These are phyloP conservation scores for Fusarium odoratissimum DNA, from an alignment of 2,329 filamentous ascomycete species.

Conservation along the genomic window DNA sequence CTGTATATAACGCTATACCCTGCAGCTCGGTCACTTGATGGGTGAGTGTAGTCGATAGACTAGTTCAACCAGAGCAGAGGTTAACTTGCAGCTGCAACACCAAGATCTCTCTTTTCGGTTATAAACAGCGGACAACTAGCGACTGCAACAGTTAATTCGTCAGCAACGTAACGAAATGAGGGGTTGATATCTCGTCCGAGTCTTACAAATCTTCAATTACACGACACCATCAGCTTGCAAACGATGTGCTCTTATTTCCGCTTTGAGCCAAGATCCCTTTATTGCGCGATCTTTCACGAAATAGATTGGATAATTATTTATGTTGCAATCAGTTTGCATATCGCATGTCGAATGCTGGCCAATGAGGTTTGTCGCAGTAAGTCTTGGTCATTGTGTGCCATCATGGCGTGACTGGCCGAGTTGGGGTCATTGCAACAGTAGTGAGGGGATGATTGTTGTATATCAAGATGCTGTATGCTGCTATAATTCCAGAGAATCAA, in stretches of 20 bases:
- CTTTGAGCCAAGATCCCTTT: neutral
- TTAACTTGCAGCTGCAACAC: neutral
- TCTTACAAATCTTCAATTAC: constrained; percentile 14
- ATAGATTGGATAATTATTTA: neutral
- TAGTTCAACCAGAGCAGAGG: too few relatives aligned
- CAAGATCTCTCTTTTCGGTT: neutral
- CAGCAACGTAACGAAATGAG: neutral
- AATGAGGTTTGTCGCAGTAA: neutral
- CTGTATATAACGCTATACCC: fast-evolving
- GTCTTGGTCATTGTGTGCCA: constrained; percentile 5
- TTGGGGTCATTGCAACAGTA: neutral
- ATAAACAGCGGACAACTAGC: neutral
- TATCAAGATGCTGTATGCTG: neutral
- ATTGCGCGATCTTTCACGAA: neutral
- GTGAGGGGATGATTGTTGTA: neutral
- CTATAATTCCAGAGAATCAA: fast-evolving
- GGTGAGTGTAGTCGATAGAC: fast-evolving
- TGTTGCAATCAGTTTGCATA: constrained; percentile 33
- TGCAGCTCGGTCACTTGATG: neutral
- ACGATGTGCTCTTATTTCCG: neutral
- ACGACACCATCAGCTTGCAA: constrained; percentile 4
- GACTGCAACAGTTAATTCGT: neutral
- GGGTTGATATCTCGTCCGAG: neutral
- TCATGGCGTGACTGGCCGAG: constrained; percentile 20
- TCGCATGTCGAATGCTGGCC: neutral